These are phyloP conservation scores for Gossypium lobatum DNA, from an alignment of 441 rosid species.

Conservation along the genomic window DNA sequence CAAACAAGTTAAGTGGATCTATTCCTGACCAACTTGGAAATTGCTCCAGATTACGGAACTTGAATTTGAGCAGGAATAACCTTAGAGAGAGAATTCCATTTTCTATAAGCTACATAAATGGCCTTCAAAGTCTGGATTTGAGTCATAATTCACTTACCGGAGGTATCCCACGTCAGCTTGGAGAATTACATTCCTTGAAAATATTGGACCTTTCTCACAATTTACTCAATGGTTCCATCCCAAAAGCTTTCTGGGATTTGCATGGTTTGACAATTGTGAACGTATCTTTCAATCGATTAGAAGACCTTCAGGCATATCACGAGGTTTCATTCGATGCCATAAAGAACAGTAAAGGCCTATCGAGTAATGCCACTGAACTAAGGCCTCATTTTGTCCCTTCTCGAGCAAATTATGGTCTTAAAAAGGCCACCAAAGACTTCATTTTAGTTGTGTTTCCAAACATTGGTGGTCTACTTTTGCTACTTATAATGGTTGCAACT, in stretches of 20 bases:
- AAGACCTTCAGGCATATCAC: neutral
- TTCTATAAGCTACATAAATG: neutral
- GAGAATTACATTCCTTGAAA: no score
- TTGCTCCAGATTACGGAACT: neutral
- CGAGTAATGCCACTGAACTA: conserved; percentile 17
- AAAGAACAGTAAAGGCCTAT: conserved; percentile 21
- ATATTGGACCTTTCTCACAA: no score
- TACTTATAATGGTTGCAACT: conserved; percentile 12
- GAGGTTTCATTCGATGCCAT: conserved; percentile 16
- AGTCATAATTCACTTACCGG: neutral
- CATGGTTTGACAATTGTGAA: conserved; percentile 15
- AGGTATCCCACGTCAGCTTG: conserved; percentile 13
- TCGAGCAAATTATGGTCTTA: neutral
- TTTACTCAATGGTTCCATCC: no score
- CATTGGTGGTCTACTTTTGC: conserved; percentile 18
- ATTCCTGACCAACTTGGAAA: no score
- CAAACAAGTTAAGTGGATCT: no score
- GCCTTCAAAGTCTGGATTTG: neutral
- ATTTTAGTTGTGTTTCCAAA: conserved; percentile 20
- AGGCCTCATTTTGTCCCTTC: neutral
- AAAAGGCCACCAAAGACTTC: conserved; percentile 11
- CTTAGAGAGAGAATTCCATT: neutral
- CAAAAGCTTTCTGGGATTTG: conserved; percentile 11
- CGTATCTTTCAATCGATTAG: conserved; percentile 26
- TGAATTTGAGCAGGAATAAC: neutral